Percentiles rank a stretch among this genome's conserved stretches.
Evolutionary conservation across 108 stramenopile genomes (phyloP).

Genomic region (Thalassiosira profunda): DNA sequence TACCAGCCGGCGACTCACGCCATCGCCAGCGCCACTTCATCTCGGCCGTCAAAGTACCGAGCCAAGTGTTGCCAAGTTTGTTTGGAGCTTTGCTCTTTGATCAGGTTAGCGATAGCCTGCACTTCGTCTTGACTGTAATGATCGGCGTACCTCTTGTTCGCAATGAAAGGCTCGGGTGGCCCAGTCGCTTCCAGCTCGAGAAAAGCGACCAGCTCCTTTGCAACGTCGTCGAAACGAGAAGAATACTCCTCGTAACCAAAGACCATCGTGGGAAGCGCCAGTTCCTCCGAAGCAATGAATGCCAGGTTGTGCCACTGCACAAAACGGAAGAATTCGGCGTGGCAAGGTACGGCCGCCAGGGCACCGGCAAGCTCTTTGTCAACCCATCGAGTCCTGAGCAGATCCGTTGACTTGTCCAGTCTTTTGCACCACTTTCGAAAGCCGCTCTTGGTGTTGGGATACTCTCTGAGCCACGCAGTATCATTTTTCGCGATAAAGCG

Average conservation of each 20-base stretch:
- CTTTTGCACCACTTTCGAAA: conserved; percentile 51
- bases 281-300: conserved; percentile 35
- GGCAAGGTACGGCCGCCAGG: conserved; percentile 25
- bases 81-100: background rate
- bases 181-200: conserved; percentile 51
- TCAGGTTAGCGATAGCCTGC: background rate
- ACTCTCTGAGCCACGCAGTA: conserved; percentile 21
- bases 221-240: conserved; percentile 41
- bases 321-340: conserved; percentile 38
- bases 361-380: conserved; percentile 27
- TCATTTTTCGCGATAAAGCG: conserved; percentile 7
- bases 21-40: too few relatives aligned
- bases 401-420: conserved; percentile 5
- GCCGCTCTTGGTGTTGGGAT: conserved; percentile 32
- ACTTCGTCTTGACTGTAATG: background rate
- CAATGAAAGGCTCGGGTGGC: too few relatives aligned
- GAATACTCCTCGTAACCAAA: conserved; percentile 81
- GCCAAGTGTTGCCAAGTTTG: background rate
- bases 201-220: conserved; percentile 57
- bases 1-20: too few relatives aligned
- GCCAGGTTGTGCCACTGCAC: conserved; percentile 54
- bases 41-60: conserved; percentile 3
- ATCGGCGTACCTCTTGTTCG: background rate
- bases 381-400: conserved; percentile 23
- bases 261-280: conserved; percentile 52